Base-by-base conservation (phyloP, 371 early-diverging fungal species). In the Mortierella polycephala region DNA sequence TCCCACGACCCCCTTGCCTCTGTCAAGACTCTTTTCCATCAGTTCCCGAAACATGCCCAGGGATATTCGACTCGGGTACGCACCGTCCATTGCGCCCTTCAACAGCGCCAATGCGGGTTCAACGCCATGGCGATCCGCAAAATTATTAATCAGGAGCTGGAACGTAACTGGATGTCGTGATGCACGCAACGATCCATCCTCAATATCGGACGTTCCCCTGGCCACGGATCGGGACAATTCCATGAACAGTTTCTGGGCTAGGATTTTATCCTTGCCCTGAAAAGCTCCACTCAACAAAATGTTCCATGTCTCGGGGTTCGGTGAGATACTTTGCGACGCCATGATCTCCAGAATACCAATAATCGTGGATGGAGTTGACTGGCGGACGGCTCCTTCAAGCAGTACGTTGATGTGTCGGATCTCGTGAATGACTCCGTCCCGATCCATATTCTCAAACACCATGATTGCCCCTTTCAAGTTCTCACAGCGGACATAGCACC, bases 321-420 rank as follows among this genome's bases (percentile, higher is more conserved):
- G 76, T 12, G 46, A 58, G 37, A 71, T 58, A 18, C 20, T 13
- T 12, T 60, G 60, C 6, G 76, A 58, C 7, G 64, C 23, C 76
- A 76, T 76, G 40, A 76, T 64, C 53, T 76, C 76, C 45, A 76
- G 44, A n/a, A 76, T 71, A 23, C 76, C 71, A 18, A 71, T 13
- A 7, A 70, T 49, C 4, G 65, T 74, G 13, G 65, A 40, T 7
- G 71, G 52, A 0, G 64, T 50, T 6, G 64, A 52, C 7, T 56
- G 50, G 47, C 64, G 62, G 7, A 76, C 67, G 23, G 76, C 71
- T 5, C 76, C 76, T 16, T 76, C 76, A 8, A 76, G 54, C 39
- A 76, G 20, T 11, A 60, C 71, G 41, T 76, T 76, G 64, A 76
- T 71, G 37, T 76, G 76, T 4, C 20, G 41, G 9, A 71, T 67